Evolutionary conservation across 495 filamentous ascomycete species (phyloP), one percentile per base, ranked within the genome.

Genomic region (Lasiosphaeria miniovina): DNA sequence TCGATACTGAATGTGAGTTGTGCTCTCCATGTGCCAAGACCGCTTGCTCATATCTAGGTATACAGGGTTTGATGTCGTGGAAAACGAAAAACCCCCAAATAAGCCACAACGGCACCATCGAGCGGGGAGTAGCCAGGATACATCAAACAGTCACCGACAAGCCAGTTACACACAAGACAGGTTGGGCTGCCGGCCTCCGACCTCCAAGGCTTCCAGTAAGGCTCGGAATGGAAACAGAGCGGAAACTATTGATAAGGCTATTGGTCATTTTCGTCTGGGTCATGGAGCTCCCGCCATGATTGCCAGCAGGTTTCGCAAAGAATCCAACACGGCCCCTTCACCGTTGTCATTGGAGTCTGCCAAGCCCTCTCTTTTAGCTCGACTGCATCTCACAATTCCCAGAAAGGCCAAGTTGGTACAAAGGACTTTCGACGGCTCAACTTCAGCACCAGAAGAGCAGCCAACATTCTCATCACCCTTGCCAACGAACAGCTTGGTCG

Each of bases 241-340:
- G 2, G 66, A 64, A 14, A 68, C 62, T 54, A 24, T 73, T 32
- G 64, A 71, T 51, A 72, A 71, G 61, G 61, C 71, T 33, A 74
- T 76, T 35, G 63, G 65, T 12, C 65, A 65, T 12, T 65, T 63
- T 41, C 65, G 69, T 15, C 56, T 61, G 11, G 72, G 68, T 8
- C 62, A 66, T 12, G 66, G 73, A 35, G 66, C 60, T 12, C 61
- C 63, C 31, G 54, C 57, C 9, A 65, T 65, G 33, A 58, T 72
- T 12, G 59, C 55, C 48, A 71, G 70, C 54, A 72, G 67, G 40
- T 74, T 74, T 55, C 66, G 67, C 9, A 71, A 74, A 36, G 65
- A 72, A 50, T 61, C 66, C 31, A 61, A 67, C 11, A 24, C 24
- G 24, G 59, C 61, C 24, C 62, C 57, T 33, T 24, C 54, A 51